Conservation (phyloP, 176 grass and related monocot genomes). For the Alopecurus myosuroides region DNA sequence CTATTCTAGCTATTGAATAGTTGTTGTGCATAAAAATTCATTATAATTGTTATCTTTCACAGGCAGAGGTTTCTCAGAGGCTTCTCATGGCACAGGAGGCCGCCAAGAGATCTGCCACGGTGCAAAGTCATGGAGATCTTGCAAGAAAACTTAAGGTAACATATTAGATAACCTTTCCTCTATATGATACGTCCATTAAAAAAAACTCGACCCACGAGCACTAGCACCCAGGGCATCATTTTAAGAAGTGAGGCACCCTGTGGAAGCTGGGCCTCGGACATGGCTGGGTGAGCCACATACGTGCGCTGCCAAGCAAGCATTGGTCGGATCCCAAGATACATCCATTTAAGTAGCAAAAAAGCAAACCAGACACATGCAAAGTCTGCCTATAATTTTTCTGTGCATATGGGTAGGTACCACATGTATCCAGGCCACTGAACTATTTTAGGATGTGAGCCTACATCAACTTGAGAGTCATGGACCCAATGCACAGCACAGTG, state of each 20-base stretch:
- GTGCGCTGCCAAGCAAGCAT: background rate
- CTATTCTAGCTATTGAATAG: background rate
- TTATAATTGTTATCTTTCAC: conserved; percentile 27
- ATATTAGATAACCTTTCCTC: background rate
- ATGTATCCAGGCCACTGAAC: background rate
- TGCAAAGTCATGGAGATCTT: conserved; percentile 92
- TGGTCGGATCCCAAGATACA: background rate
- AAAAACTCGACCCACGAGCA: background rate
- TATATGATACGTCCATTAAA: background rate
- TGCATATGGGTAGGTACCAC: background rate
- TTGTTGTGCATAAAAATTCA: conserved; percentile 14
- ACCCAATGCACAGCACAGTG: background rate
- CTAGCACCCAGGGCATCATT: background rate
- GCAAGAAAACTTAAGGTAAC: conserved; percentile 88
- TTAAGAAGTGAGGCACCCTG: background rate
- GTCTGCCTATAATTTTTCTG: background rate
- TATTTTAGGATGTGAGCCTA: background rate
- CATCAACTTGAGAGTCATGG: background rate
- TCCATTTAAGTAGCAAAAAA: background rate
- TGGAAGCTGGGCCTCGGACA: background rate
- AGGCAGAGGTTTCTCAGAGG: conserved; percentile 94
- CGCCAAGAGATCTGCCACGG: conserved; percentile 42
- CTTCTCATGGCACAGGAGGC: conserved; percentile 77
- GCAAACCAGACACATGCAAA: background rate
- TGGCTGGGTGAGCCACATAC: background rate